These are phyloP conservation scores for Phaeosphaeria sp. DNA, from an alignment of 2,329 filamentous ascomycete species.

Conservation along the genomic window DNA sequence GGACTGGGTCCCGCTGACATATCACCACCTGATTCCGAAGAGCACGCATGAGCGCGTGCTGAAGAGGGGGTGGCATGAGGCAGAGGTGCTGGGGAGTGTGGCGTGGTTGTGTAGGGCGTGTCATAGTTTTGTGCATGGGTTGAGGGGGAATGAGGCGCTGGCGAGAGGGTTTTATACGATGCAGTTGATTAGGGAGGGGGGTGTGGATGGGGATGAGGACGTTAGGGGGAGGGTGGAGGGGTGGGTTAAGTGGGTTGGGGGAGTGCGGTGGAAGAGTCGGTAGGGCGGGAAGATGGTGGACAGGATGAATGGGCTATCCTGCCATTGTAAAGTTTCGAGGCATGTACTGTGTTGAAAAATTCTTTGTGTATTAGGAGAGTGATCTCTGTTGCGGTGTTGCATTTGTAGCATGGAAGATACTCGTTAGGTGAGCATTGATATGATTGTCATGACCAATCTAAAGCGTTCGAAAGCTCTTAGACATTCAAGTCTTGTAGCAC, in stretches of 20 bases:
- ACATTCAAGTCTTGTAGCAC: too few species aligned
- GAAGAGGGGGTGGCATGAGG: conserved; percentile 79
- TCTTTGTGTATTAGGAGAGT: too few species aligned
- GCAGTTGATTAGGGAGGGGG: conserved; percentile 70
- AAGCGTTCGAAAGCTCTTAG: too few species aligned
- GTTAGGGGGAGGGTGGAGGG: conserved; percentile 73
- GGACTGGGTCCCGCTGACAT: conserved; percentile 77
- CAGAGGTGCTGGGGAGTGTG: conserved; percentile 77
- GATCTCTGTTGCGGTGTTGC: not conserved
- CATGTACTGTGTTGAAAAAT: too few species aligned
- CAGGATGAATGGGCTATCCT: too few species aligned
- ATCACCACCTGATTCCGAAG: conserved; percentile 86
- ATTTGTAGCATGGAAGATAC: too few species aligned
- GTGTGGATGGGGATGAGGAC: conserved; percentile 69
- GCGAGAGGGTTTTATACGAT: conserved; percentile 76
- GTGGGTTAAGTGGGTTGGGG: conserved; percentile 76
- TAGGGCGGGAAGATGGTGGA: conserved; percentile 25
- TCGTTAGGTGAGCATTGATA: too few species aligned
- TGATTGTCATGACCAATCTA: too few species aligned
- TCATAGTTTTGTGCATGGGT: conserved; percentile 80
- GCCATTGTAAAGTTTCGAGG: too few species aligned
- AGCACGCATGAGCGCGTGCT: conserved; percentile 76
- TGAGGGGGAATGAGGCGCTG: conserved; percentile 78
- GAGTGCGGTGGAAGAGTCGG: conserved; percentile 74
- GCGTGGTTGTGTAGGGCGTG: conserved; percentile 88